Conservation (phyloP, 768 basidiomycete species). For the Kondoa malvinella region DNA sequence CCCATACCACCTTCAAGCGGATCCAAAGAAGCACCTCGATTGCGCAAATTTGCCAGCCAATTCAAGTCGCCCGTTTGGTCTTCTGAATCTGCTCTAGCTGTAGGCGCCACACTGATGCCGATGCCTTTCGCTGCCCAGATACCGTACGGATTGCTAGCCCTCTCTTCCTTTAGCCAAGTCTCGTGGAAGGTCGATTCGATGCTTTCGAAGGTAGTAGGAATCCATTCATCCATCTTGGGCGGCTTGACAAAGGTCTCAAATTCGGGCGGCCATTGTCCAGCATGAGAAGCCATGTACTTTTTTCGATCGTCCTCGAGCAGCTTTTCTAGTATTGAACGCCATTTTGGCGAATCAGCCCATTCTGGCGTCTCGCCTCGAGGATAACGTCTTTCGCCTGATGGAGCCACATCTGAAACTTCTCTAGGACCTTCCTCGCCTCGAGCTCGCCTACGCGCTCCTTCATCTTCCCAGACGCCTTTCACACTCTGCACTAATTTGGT, state of each 20-base stretch:
- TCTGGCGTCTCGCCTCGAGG: slow-evolving; percentile 42
- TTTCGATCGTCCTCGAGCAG: slow-evolving; percentile 42
- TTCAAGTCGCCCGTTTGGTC: neutral
- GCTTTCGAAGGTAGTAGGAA: slow-evolving; percentile 81
- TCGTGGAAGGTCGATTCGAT: slow-evolving; percentile 37
- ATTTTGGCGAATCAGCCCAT: slow-evolving; percentile 57
- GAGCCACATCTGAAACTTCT: slow-evolving; percentile 29
- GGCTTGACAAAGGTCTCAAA: slow-evolving; percentile 21
- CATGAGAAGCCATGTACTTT: slow-evolving; percentile 26
- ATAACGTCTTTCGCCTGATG: slow-evolving; percentile 28
- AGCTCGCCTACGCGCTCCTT: slow-evolving; percentile 48
- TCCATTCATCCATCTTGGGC: slow-evolving; percentile 42
- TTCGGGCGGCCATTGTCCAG: slow-evolving; percentile 26
- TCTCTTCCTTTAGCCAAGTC: slow-evolving; percentile 20
- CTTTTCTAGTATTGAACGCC: slow-evolving; percentile 54
- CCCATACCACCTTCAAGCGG: neutral
- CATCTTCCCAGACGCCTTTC: slow-evolving; percentile 91
- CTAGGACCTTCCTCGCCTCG: slow-evolving; percentile 20
- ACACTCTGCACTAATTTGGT: slow-evolving; percentile 74
- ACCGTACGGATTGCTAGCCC: slow-evolving; percentile 18
- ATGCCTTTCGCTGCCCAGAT: slow-evolving; percentile 25
- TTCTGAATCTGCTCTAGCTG: neutral
- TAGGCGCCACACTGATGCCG: slow-evolving; percentile 9
- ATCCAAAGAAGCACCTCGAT: neutral
- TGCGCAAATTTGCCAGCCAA: neutral